These are phyloP conservation scores for Gaeumannomyces tritici DNA, from an alignment of 2,329 filamentous ascomycete genomes.

Conservation along the genomic window DNA sequence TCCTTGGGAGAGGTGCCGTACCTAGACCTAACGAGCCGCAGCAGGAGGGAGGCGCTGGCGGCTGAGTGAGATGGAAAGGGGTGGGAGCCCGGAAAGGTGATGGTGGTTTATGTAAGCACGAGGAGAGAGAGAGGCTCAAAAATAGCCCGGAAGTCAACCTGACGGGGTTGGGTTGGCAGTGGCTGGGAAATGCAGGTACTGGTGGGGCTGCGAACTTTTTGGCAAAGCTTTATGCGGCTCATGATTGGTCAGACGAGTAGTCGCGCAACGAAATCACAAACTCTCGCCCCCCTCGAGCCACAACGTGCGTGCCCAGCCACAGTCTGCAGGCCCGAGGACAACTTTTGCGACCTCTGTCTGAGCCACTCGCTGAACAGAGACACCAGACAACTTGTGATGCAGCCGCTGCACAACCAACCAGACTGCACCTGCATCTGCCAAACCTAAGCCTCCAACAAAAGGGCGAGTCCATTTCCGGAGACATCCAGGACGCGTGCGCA, in stretches of 20 bases:
- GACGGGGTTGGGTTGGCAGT: too few species aligned
- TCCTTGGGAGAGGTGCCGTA: constrained; percentile 34
- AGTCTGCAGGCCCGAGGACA: too few species aligned
- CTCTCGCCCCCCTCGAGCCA: too few species aligned
- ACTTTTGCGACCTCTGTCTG: too few species aligned
- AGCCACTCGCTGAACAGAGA: too few species aligned
- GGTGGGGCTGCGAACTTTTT: too few species aligned
- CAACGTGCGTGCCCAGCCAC: too few species aligned
- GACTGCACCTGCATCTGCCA: background rate
- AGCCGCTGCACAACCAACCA: background rate
- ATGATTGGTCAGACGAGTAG: too few species aligned
- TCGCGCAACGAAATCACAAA: too few species aligned
- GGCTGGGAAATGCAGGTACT: too few species aligned
- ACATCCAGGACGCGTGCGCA: background rate
- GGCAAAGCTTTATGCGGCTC: too few species aligned
- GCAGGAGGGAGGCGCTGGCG: background rate
- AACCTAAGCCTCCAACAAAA: background rate
- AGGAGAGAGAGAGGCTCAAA: background rate
- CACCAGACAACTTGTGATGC: background rate
- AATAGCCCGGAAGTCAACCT: background rate
- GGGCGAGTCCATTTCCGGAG: too few species aligned
- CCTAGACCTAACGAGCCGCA: constrained; percentile 23
- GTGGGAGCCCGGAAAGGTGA: background rate
- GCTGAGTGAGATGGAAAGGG: background rate
- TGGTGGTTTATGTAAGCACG: background rate